Evolutionary conservation across 1,139 yeast species (phyloP).

Genomic region (Sugiyamaella japonica): DNA sequence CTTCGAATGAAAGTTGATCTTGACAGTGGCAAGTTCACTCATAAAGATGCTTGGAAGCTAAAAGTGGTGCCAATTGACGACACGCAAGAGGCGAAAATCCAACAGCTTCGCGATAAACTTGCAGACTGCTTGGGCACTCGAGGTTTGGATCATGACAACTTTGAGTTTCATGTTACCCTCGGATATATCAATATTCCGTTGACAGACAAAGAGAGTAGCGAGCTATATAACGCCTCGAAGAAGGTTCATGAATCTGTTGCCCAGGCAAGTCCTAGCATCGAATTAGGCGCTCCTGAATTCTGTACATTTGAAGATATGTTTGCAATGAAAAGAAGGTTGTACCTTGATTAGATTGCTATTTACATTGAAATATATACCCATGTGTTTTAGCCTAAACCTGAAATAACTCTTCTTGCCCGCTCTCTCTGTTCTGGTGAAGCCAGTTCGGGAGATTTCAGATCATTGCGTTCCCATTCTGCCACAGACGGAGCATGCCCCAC

Average conservation of each 20-base stretch:
- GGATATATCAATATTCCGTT: conserved; percentile 15
- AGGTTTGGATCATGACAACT: conserved; percentile 11
- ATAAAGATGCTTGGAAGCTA: conserved; percentile 12
- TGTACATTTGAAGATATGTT: conserved; percentile 18
- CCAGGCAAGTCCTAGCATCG: conserved; percentile 4
- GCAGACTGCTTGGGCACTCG: conserved; percentile 15
- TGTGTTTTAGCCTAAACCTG: conserved; percentile 18
- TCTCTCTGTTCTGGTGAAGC: conserved; percentile 25
- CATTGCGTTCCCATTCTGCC: conserved; percentile 50
- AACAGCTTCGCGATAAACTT: conserved; percentile 5
- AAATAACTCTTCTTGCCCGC: conserved; percentile 24
- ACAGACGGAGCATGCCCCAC: conserved; percentile 69
- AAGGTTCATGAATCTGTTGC: conserved; percentile 8
- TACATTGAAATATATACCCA: not conserved
- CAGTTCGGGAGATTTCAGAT: conserved; percentile 23
- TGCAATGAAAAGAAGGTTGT: conserved; percentile 14
- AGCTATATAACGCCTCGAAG: not conserved
- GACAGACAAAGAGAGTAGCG: conserved; percentile 4
- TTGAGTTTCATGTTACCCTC: conserved; percentile 16
- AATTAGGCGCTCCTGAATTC: conserved; percentile 17
- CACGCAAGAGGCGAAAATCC: conserved; percentile 5
- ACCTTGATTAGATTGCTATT: not conserved
- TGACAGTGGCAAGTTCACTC: conserved; percentile 3
- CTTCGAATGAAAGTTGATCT: conserved; percentile 18
- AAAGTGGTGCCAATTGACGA: conserved; percentile 14